Conservation (phyloP, 2,329 filamentous ascomycete species). For the Volutella citrinella region DNA sequence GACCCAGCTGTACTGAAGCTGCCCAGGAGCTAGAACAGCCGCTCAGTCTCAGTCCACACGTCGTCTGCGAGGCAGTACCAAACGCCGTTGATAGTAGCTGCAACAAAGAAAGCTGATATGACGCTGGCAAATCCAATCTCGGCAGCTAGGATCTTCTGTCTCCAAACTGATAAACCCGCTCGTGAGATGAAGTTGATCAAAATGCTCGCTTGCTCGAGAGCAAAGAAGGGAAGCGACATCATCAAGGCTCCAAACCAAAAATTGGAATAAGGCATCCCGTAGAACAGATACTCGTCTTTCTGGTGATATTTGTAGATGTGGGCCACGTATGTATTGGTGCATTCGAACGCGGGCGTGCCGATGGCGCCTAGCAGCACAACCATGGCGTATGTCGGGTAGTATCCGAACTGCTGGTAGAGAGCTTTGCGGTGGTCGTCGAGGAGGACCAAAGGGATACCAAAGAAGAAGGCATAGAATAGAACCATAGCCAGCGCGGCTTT, state of each 20-base stretch:
- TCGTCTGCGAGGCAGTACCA: not conserved
- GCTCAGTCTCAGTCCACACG: not conserved
- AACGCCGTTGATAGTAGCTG: not conserved
- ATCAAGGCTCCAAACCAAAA: conserved; percentile 2
- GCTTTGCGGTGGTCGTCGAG: not conserved
- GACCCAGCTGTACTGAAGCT: too few relatives aligned
- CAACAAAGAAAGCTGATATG: not conserved
- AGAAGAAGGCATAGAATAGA: conserved; percentile 3
- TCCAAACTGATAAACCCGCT: not conserved
- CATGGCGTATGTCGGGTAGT: not conserved
- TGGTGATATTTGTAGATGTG: conserved; percentile 5
- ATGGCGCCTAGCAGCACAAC: conserved; percentile 1
- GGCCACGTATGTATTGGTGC: conserved; percentile 1
- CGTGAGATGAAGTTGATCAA: not conserved
- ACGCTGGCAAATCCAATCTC: not conserved
- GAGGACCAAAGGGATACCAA: not conserved
- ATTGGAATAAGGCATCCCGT: conserved; percentile 2
- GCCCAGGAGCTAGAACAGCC: not conserved
- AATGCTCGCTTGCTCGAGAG: not conserved
- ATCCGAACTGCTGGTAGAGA: not conserved
- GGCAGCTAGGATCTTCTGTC: not conserved
- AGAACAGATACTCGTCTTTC: conserved; percentile 1
- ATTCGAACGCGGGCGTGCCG: conserved; percentile 1
- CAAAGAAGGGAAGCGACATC: conserved; percentile 1
- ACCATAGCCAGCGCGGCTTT: conserved; percentile 1